Percentiles rank a stretch among this genome's conserved stretches.
These are phyloP conservation scores for Cladobotryum protrusum DNA, from an alignment of 2,329 filamentous ascomycete species.

Conservation along the genomic window DNA sequence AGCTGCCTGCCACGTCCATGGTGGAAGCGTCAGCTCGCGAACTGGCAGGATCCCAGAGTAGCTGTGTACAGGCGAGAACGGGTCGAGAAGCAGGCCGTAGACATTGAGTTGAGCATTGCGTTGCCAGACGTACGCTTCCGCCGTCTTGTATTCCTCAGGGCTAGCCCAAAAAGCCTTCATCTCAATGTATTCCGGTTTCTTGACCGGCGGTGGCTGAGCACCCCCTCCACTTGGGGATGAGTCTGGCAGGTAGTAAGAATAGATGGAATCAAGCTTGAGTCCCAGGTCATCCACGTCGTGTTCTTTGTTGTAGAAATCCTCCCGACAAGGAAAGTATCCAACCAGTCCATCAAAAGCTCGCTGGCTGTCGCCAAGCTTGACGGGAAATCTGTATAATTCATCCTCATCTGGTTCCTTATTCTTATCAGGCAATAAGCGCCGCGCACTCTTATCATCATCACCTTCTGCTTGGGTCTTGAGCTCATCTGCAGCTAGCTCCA, in stretches of 20 bases:
- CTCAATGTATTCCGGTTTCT: not conserved
- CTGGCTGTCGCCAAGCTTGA: not conserved
- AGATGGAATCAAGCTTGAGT: not conserved
- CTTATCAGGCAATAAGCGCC: not conserved
- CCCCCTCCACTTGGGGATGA: too few relatives aligned
- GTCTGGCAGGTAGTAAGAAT: not conserved
- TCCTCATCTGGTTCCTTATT: not conserved
- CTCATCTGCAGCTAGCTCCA: not conserved
- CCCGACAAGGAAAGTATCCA: not conserved
- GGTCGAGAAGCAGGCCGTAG: not conserved
- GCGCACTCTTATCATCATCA: not conserved
- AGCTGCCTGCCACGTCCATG: not conserved
- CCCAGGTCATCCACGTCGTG: not conserved
- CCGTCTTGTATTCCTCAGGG: not conserved
- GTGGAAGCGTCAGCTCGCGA: not conserved
- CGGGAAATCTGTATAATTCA: not conserved
- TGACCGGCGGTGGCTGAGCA: too few relatives aligned
- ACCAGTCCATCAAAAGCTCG: not conserved
- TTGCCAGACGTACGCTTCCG: not conserved
- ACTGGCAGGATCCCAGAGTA: not conserved
- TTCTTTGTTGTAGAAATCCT: not conserved
- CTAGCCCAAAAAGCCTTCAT: not conserved
- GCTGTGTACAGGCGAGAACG: not conserved
- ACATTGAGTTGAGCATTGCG: not conserved
- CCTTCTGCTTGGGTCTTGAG: not conserved